Conservation (phyloP, 108 stramenopile genomes). For the Skeletonema marinoi region DNA sequence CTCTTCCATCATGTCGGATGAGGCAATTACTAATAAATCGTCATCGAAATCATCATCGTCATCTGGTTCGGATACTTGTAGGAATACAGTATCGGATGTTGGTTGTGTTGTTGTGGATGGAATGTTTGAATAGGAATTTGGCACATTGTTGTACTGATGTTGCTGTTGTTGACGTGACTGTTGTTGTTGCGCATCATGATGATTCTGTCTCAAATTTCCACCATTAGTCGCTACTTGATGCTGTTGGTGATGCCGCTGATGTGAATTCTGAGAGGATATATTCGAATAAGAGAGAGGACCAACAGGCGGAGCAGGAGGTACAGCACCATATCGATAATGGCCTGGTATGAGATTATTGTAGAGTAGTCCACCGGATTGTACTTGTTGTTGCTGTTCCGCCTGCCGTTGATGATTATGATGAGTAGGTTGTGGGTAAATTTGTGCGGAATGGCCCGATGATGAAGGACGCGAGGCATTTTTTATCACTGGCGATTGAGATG, state of each 20-base stretch:
- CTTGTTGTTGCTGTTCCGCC: conserved; percentile 6
- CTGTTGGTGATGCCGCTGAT: conserved; percentile 12
- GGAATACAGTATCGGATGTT: not conserved
- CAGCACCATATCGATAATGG: conserved; percentile 44
- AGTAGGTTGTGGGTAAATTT: not conserved
- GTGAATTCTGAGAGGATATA: conserved; percentile 10
- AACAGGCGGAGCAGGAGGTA: conserved; percentile 33
- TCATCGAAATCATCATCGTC: conserved; percentile 25
- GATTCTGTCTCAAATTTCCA: not conserved
- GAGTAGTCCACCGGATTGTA: conserved; percentile 24
- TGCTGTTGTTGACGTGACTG: not conserved
- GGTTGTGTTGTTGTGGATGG: not conserved
- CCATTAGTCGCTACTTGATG: not conserved
- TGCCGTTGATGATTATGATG: not conserved
- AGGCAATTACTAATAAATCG: conserved; percentile 36
- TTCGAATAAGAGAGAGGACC: conserved; percentile 32
- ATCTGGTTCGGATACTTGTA: conserved; percentile 42
- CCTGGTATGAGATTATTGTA: conserved; percentile 51
- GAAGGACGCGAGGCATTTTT: not conserved
- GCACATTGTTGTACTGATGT: not conserved
- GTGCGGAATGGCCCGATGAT: not conserved
- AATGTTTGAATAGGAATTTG: conserved; percentile 11
- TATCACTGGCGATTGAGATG: not conserved
- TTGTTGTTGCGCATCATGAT: not conserved
- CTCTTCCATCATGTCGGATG: conserved; percentile 7